phyloP scores from a whole-genome alignment of 1,284 basidiomycete species.

The Ustilago bromivora region DNA sequence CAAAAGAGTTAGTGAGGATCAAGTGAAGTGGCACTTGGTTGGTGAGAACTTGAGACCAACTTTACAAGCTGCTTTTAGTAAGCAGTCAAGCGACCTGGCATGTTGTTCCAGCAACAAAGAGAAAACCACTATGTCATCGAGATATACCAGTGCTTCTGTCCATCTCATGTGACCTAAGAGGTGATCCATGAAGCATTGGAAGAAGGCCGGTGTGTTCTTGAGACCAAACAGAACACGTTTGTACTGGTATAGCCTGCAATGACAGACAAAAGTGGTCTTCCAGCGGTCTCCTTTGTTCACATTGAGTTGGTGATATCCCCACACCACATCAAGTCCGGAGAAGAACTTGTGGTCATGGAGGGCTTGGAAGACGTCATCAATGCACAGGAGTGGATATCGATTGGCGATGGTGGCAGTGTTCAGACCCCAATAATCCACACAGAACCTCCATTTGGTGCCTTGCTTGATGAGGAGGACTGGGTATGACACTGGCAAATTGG shows the following conservation, averaged over 20 bases:
- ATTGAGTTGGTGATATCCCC: constrained; percentile 3
- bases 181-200: constrained; percentile 2
- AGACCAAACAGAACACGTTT: background rate
- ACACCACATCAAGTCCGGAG: background rate
- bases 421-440: background rate
- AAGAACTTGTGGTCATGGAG: background rate
- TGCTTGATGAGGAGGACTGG: background rate
- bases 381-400: background rate
- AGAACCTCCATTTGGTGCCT: background rate
- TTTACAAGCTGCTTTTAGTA: background rate
- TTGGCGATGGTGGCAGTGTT: constrained; percentile 2
- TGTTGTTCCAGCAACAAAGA: background rate
- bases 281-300: background rate
- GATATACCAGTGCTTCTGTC: constrained; percentile 1
- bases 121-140: background rate
- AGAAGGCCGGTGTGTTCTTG: background rate
- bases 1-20: background rate
- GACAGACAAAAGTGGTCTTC: constrained; percentile 5
- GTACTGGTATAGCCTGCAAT: background rate
- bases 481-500: background rate
- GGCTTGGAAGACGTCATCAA: constrained; percentile 8
- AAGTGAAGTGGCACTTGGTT: constrained; percentile 1
- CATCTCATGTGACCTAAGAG: background rate
- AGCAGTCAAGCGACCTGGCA: background rate
- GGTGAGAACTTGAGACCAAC: constrained; percentile 6